Percentiles rank a stretch among this genome's conserved stretches.
These are phyloP conservation scores for Camelina sativa DNA, from an alignment of 345 rosid species.

Conservation along the genomic window DNA sequence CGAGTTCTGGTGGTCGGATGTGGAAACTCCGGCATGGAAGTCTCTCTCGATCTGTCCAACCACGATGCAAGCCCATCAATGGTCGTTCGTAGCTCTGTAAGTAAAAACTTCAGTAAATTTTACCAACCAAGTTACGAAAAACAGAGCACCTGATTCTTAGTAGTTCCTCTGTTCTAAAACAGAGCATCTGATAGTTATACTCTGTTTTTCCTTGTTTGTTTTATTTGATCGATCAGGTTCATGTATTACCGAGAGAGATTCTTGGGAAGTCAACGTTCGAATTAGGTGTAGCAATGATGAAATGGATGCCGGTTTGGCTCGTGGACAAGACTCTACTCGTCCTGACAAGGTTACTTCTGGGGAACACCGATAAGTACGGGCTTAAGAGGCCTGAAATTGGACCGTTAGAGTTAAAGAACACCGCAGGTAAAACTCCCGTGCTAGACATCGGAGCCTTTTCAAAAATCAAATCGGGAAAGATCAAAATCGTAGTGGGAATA, in stretches of 20 bases:
- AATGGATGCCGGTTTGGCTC: slow-evolving; percentile 70
- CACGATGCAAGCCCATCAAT: slow-evolving; percentile 66
- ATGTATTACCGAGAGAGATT: slow-evolving; percentile 78
- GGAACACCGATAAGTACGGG: slow-evolving; percentile 61
- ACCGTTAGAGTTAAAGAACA: slow-evolving; percentile 66
- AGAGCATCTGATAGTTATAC: background rate
- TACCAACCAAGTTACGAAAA: background rate
- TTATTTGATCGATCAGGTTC: slow-evolving; percentile 54
- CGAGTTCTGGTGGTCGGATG: slow-evolving; percentile 80
- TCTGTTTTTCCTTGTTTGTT: background rate
- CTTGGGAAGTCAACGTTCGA: slow-evolving; percentile 70
- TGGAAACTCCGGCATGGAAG: slow-evolving; percentile 92
- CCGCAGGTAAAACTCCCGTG: slow-evolving; percentile 76
- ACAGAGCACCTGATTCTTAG: slow-evolving; percentile 6
- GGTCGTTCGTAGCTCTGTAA: slow-evolving; percentile 81
- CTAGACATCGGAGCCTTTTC: slow-evolving; percentile 69
- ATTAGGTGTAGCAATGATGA: slow-evolving; percentile 58
- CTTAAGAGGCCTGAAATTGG: slow-evolving; percentile 64
- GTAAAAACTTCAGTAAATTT: slow-evolving; percentile 33
- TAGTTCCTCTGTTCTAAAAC: slow-evolving; percentile 5
- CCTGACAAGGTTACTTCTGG: slow-evolving; percentile 58
- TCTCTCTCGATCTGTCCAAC: slow-evolving; percentile 74
- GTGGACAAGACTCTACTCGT: slow-evolving; percentile 66
- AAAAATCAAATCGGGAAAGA: slow-evolving; percentile 65
- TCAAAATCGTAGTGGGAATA: slow-evolving; percentile 73